Base-by-base conservation (phyloP, 108 stramenopile species). In the Cyclotella kingstonii region DNA sequence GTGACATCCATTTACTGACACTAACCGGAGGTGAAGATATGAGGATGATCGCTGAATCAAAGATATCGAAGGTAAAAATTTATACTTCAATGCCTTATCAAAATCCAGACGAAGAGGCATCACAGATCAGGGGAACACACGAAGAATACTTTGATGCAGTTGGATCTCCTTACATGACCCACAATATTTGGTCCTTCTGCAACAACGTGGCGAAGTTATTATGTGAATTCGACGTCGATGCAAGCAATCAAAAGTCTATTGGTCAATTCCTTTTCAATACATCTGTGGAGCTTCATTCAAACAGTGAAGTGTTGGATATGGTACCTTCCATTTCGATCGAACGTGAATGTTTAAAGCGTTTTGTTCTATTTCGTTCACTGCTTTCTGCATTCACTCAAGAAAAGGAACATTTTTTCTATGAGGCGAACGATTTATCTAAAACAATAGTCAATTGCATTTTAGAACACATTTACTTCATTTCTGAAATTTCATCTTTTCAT, bases 171-270 rank as follows among this genome's bases (percentile, higher is more conserved):
- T 66, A 73, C 50, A 55, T 9, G 10, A 42, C 36, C 33, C 41
- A 73, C 36, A 52, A 60, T 30, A 46, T 73, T 14, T 73, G 63
- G 73, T 73, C 64, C 19, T 64, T 51, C 14, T 52, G 62, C 29
- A n/a, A 60, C 12, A 45, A 73, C 38, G 18, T 54, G 36, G 73
- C 47, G 23, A 40, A 15, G 1, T 33, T 68, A 38, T 30, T 68
- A 28, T n/a, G 35, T 40, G 39, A 43, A 44, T 47, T 22, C 23
- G 27, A 41, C 19, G 15, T 22, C 7, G 11, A 2, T 26, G 15
- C 41, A 19, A 26, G 54, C 18, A 5, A 48, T 25, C 10, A 36
- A n/a, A 19, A 48, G 48, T 25, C 23, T 12, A 60, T 66, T 48
- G 73, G 64, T 7, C 30, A 25, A 28, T 44, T 18, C 23, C 30